Base-by-base conservation (phyloP, 345 rosid species). In the Boechera stricta region DNA sequence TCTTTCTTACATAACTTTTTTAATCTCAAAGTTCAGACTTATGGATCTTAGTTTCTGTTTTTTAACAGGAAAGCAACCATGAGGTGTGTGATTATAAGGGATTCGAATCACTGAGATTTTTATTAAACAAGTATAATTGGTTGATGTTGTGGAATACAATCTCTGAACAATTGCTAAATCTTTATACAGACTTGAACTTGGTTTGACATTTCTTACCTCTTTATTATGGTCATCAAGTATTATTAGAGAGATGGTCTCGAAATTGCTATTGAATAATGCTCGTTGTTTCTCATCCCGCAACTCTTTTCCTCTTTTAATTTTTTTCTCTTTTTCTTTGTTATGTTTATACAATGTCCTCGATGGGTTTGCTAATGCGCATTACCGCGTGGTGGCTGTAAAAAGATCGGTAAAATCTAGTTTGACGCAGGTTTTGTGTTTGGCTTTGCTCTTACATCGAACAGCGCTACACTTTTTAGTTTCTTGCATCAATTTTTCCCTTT, bases 31-130 rank as follows among this genome's bases (percentile, higher is more conserved):
- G 77, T 72, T 65, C 81, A 78, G 47, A 72, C 76, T 77, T 64
- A 77, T 71, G 77, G 68, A 71, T 78, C 81, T 78, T 49, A 65
- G 61, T 58, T 65, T 78, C 62, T 72, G 69, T 78, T 56, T 78
- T 66, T 66, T 64, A 72, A 71, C 81, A 78, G 81, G 81, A 57
- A 71, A 41, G 48, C 73, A 65, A 59, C 73, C 41, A 59, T 72
- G 77, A 78, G 69, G 77, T 49, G 73, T 71, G 71, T 78, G 77
- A 57, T 72, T 71, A 21, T 52, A 64, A 64, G 42, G 66, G 72
- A 58, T 77, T 66, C 62, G 24, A 48, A 72, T 53, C 63, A 72
- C 67, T 75, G 35, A 56, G 61, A 47, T 31, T 33, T 56, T 36
- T 54, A 28, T 44, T 2, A n/a, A 63, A 71, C 64, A 5, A 32